Evolutionary conservation across 2,329 filamentous ascomycete species (phyloP).

Genomic region (Pseudogymnoascus sp.): DNA sequence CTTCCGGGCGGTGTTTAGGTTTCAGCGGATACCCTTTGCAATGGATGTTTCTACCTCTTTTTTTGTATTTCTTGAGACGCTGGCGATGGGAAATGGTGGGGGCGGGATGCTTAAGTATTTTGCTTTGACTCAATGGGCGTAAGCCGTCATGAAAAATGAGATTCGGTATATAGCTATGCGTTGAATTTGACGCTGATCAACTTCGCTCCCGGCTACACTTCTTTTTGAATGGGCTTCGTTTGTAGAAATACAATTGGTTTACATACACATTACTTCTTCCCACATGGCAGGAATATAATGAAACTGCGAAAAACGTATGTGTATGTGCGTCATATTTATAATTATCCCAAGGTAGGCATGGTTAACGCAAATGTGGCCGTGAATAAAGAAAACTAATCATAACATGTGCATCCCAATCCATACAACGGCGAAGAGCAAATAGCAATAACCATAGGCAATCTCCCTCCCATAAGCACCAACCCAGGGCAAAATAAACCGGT

Average conservation of each 20-base stretch:
- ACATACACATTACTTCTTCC: background rate
- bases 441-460: background rate
- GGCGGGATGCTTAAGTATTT: background rate
- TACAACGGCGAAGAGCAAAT: background rate
- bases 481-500: background rate
- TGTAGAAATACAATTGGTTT: background rate
- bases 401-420: background rate
- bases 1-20: background rate
- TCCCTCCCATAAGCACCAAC: background rate
- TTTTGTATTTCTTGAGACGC: no score
- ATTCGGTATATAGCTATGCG: background rate
- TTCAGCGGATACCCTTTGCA: background rate
- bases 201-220: background rate
- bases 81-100: background rate
- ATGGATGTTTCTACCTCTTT: background rate
- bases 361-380: background rate
- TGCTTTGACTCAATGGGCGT: background rate
- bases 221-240: background rate
- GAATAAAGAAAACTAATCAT: background rate
- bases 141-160: background rate
- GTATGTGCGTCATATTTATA: conserved; percentile 1
- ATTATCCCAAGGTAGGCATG: conserved; percentile 3
- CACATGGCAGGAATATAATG: background rate
- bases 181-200: background rate
- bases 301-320: background rate